Evolutionary conservation across 495 filamentous ascomycete genomes (phyloP), one percentile per base, ranked within the genome.

Genomic region (Neurospora africana): DNA sequence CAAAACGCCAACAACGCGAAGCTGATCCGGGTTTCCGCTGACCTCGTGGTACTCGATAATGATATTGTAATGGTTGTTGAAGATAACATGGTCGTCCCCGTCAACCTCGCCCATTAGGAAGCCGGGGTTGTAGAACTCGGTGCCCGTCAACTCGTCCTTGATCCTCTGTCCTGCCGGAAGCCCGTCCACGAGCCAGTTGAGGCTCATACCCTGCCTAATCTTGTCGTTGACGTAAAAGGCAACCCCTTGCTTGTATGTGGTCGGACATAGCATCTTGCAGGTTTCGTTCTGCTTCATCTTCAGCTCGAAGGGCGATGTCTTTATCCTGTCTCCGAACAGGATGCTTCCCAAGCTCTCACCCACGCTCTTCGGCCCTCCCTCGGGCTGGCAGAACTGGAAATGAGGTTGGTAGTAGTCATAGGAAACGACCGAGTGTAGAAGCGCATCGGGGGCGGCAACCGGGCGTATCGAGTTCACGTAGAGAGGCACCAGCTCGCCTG

Each of bases 1-100:
- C 30, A 92, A 84, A 35, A 97, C 93, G 13, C 95, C 96, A 21
- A 99, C 95, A 0, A 99, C 93, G 11, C 95, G 88, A 72, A 90
- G 92, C 79, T 93, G 85, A 37, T 89, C 86, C 19, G 75, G 75
- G 41, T 81, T 79, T 4, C 80, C 82, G 71, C 86, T 85, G 27
- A 92, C 89, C 71, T 90, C 86, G 79, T 99, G 96, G 76, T 95
- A 98, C 72, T 99, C 94, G 78, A 99, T 89, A n/a, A 90, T 71
- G 75, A 99, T 97, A 74, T 97, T 90, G 80, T 93, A 97, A 81
- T 99, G 95, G 79, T 97, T 98, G 84, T 98, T 91, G 75, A 98
- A 85, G 30, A 85, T 74, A 21, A 88, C 80, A 67, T 87, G 79
- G 17, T 87, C 83, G 69, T 84, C 83, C 4, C 76, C 75, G 27